These are phyloP conservation scores for Sporothrix luriei DNA, from an alignment of 2,329 filamentous ascomycete species.

Conservation along the genomic window DNA sequence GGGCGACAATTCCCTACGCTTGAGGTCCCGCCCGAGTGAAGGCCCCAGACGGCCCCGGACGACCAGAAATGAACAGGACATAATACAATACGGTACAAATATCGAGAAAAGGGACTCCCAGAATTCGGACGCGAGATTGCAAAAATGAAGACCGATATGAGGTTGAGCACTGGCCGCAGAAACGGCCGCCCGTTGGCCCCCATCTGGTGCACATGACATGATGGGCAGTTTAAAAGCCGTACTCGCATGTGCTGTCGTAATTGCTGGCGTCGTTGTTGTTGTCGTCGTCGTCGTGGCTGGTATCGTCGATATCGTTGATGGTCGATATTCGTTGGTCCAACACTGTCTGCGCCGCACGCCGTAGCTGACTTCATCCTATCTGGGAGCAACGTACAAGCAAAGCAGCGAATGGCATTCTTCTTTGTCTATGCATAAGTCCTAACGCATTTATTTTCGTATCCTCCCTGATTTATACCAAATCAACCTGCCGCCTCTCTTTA, in stretches of 20 bases:
- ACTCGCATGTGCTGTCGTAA: neutral
- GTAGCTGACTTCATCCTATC: neutral
- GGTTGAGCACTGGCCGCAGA: constrained; percentile 23
- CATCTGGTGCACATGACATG: constrained; percentile 11
- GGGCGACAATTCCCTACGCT: neutral
- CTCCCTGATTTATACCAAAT: neutral
- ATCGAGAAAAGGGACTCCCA: neutral
- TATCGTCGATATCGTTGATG: too few species aligned
- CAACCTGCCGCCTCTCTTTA: constrained; percentile 11
- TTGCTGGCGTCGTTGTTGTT: neutral
- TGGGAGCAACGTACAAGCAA: neutral
- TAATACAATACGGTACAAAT: neutral
- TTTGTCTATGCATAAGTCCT: neutral
- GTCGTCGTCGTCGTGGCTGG: neutral
- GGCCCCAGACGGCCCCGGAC: neutral
- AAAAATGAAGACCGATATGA: neutral
- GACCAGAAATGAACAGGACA: neutral
- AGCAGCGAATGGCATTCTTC: neutral
- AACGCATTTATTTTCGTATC: neutral
- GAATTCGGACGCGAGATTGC: constrained; percentile 20
- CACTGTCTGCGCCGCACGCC: neutral
- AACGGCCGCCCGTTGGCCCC: constrained; percentile 16
- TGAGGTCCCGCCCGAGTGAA: neutral
- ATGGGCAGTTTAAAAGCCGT: neutral
- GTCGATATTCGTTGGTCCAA: neutral